Evolutionary conservation across 176 grass and related monocot species (phyloP).

Genomic region (Lolium perenne): DNA sequence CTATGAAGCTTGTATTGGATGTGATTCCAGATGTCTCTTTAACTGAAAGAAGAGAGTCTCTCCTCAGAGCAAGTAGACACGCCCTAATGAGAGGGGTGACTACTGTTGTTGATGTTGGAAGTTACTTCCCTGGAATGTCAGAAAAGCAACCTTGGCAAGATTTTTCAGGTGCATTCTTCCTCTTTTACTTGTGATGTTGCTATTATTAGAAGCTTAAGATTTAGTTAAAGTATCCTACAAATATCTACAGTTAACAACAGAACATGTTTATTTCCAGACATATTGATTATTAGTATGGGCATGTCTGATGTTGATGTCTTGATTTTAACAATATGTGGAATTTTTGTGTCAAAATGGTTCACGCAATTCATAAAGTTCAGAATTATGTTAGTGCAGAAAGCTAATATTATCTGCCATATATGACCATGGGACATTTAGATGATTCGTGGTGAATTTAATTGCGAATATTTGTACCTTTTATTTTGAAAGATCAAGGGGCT

Average conservation of each 20-base stretch:
- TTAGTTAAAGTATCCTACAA: neutral
- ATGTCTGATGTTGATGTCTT: neutral
- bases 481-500: neutral
- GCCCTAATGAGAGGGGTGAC: constrained; percentile 82
- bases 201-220: neutral
- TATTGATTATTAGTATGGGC: neutral
- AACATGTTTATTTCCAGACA: neutral
- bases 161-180: constrained; percentile 67
- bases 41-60: constrained; percentile 68
- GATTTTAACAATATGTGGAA: neutral
- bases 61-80: constrained; percentile 74
- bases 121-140: constrained; percentile 65
- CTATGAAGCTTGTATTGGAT: constrained; percentile 71
- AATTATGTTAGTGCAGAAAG: neutral
- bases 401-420: neutral
- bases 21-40: constrained; percentile 58
- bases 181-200: neutral
- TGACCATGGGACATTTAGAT: neutral
- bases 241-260: neutral
- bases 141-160: constrained; percentile 67
- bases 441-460: neutral
- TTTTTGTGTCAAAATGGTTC: neutral
- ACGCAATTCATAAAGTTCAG: neutral
- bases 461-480: neutral
- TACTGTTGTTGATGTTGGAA: constrained; percentile 81